Percentiles rank a stretch among this genome's conserved stretches.
Evolutionary conservation across 2,329 filamentous ascomycete genomes (phyloP).

Genomic region (Emergomyces orientalis): DNA sequence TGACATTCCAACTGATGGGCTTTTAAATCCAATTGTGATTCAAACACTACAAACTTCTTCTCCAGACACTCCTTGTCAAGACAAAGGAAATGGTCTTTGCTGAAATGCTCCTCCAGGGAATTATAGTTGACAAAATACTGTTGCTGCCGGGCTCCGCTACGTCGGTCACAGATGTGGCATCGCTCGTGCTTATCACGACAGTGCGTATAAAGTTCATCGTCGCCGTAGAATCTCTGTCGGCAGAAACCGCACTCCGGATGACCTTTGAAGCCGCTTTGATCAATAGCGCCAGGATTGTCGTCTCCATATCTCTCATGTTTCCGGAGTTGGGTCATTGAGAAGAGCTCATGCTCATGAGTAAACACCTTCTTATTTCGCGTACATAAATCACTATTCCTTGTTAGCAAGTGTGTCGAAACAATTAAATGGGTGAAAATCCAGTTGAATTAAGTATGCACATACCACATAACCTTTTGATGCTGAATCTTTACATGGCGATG

Average conservation of each 20-base stretch:
- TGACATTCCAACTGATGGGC: constrained; percentile 83
- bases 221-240: constrained; percentile 82
- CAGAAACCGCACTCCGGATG: constrained; percentile 95
- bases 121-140: constrained; percentile 91
- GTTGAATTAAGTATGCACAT: constrained; percentile 22
- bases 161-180: constrained; percentile 85
- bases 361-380: constrained; percentile 96
- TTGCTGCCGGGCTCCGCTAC: constrained; percentile 53
- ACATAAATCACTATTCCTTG: constrained; percentile 59
- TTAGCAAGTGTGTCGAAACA: constrained; percentile 1
- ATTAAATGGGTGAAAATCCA: neutral
- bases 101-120: constrained; percentile 76
- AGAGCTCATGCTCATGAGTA: constrained; percentile 93
- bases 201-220: constrained; percentile 88
- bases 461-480: constrained; percentile 81
- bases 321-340: constrained; percentile 68
- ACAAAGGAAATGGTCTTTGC: constrained; percentile 78
- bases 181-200: constrained; percentile 90
- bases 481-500: constrained; percentile 70
- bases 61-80: constrained; percentile 79
- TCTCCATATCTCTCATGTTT: constrained; percentile 87
- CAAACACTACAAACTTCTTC: constrained; percentile 97
- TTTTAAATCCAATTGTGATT: constrained; percentile 88
- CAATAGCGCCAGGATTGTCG: constrained; percentile 75
- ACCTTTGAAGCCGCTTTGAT: constrained; percentile 93